Evolutionary conservation across 768 basidiomycete species (phyloP), one percentile per base, ranked within the genome.

Genomic region (Pleurotus sapidus): DNA sequence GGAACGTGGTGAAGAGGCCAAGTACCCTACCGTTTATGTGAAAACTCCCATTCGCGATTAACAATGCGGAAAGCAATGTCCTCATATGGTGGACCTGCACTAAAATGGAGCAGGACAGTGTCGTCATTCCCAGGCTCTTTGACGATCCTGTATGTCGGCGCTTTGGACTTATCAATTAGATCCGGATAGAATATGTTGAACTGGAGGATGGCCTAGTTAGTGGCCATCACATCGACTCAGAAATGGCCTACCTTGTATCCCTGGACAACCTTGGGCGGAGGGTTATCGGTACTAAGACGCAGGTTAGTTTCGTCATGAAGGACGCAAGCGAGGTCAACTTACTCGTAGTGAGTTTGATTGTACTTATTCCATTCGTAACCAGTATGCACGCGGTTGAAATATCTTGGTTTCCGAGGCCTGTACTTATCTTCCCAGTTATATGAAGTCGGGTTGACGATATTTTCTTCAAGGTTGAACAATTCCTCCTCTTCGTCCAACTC

Each of bases 331-430:
- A 47, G 56, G 8, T 34, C 30, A 18, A 81, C 91, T 61, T 76
- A 96, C 93, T 98, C 97, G 72, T 98, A 99, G 74, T 98, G 97
- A 3, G 97, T 98, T 71, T 98, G 96, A 71, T 98, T 98, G 72
- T 98, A 99, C 77, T 98, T 98, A 79, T 96, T 98, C 97, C 97
- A 99, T 70, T 99, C 97, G 68, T 96, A 99, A 24, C 97, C 97
- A 27, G 97, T 99, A 67, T 98, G 95, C 23, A 98, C 97, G 57
- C 97, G 88, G 68, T 99, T 99, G 77, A 98, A 98, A 77, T 98
- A 99, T 60, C 95, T 81, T 46, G 97, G 97, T 71, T 98, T 99
- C 37, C 97, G 82, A 27, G 97, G 96, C 39, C 97, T 81, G 66
- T 96, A 98, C 70, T 98, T 96, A 78, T 99, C 97, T 74, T 96